Percentiles rank a stretch among this genome's conserved stretches.
Evolutionary conservation across 371 early-diverging fungal species (phyloP).

Genomic region (Lichtheimia ornata): DNA sequence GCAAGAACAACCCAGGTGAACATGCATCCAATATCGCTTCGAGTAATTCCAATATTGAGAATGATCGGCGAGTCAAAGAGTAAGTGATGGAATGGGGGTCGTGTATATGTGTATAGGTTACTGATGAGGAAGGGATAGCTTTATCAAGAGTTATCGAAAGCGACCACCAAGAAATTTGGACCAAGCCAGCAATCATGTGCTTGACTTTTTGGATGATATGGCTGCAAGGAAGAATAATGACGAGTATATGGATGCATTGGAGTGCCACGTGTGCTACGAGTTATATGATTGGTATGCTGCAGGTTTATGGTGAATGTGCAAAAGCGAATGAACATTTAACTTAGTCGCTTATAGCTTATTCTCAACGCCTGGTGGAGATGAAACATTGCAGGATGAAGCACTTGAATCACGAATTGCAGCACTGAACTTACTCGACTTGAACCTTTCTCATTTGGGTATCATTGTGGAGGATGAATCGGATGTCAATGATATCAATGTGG

Average conservation of each 20-base stretch:
- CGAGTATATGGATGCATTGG: slow-evolving; percentile 38
- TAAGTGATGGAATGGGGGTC: background rate
- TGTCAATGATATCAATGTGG: slow-evolving; percentile 34
- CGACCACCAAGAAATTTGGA: slow-evolving; percentile 33
- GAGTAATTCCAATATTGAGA: background rate
- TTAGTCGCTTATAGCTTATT: slow-evolving; percentile 7
- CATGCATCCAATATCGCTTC: background rate
- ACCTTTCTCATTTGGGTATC: slow-evolving; percentile 61
- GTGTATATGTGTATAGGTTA: background rate
- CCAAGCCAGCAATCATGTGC: slow-evolving; percentile 19
- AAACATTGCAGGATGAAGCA: slow-evolving; percentile 62
- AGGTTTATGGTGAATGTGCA: background rate
- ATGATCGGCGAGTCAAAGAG: slow-evolving; percentile 6
- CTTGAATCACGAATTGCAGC: slow-evolving; percentile 72
- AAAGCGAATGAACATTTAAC: background rate
- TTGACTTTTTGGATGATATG: slow-evolving; percentile 35
- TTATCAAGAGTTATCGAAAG: slow-evolving; percentile 32
- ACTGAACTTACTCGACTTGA: slow-evolving; percentile 62
- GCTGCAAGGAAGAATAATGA: slow-evolving; percentile 18
- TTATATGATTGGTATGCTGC: slow-evolving; percentile 37
- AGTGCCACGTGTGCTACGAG: slow-evolving; percentile 38
- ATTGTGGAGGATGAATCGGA: slow-evolving; percentile 42
- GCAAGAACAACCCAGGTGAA: background rate
- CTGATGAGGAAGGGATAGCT: slow-evolving; percentile 10
- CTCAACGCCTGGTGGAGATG: slow-evolving; percentile 36